A percentile compares a stretch with the other conserved stretches of the same genome.
phyloP scores from a whole-genome alignment of 2,329 filamentous ascomycete species.

The Arthroderma sp. region DNA sequence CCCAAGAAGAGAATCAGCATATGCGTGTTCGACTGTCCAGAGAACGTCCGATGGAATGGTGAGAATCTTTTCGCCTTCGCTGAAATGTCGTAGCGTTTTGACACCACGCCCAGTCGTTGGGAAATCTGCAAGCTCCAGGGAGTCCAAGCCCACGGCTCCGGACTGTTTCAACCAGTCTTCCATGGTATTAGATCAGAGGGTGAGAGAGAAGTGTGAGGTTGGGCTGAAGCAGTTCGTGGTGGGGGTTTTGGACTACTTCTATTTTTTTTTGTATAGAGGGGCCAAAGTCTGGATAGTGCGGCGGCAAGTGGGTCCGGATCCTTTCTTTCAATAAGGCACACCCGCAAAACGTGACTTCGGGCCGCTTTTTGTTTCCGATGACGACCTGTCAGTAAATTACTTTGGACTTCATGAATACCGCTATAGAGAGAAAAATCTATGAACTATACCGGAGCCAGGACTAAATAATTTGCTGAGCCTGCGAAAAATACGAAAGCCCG shows the following conservation, averaged over 20 bases:
- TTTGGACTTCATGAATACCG: no score
- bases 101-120: constrained; percentile 21
- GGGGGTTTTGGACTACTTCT: constrained; percentile 2
- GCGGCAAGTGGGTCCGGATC: not conserved
- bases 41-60: constrained; percentile 20
- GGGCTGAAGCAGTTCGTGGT: constrained; percentile 3
- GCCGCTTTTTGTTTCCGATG: no score
- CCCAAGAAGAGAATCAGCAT: constrained; percentile 21
- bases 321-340: not conserved
- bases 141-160: constrained; percentile 20
- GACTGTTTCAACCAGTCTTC: constrained; percentile 21
- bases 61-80: constrained; percentile 22
- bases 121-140: constrained; percentile 22
- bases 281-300: not conserved
- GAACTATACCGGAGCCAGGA: no score
- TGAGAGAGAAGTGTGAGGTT: constrained; percentile 4
- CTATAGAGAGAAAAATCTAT: no score
- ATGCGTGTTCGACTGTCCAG: constrained; percentile 23
- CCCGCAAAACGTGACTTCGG: no score
- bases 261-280: constrained; percentile 4
- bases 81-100: constrained; percentile 18
- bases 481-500: no score
- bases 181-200: constrained; percentile 18
- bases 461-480: no score
- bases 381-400: no score